A percentile compares a stretch with the other conserved stretches of the same genome.
These are phyloP conservation scores for Yarrowia hollandica DNA, from an alignment of 805 yeast species.

Conservation along the genomic window DNA sequence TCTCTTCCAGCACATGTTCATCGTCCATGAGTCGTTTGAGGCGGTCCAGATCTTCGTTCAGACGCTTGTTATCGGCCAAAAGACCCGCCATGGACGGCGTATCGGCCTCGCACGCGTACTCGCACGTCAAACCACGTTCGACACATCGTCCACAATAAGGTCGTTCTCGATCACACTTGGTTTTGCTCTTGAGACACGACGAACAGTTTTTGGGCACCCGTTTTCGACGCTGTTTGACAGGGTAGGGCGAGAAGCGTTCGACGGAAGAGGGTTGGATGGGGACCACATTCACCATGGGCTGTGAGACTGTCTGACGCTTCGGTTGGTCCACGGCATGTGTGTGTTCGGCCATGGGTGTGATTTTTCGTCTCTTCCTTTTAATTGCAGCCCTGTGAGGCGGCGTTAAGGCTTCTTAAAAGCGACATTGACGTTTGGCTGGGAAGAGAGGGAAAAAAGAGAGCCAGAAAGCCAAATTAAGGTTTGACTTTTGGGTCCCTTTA, in stretches of 20 bases:
- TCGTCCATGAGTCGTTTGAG: conserved; percentile 21
- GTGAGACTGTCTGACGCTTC: background rate
- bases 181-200: conserved; percentile 25
- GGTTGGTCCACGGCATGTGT: background rate
- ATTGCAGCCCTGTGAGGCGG: background rate
- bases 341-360: background rate
- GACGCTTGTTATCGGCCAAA: conserved; percentile 22
- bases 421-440: no score
- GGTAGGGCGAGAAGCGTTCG: conserved; percentile 13
- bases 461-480: no score
- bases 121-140: conserved; percentile 14
- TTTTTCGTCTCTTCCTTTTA: no score
- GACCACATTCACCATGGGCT: conserved; percentile 11
- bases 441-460: no score
- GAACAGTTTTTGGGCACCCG: conserved; percentile 27
- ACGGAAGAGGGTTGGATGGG: background rate
- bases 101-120: conserved; percentile 9
- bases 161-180: conserved; percentile 19
- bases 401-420: conserved; percentile 1
- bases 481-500: no score
- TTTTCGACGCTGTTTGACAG: conserved; percentile 10
- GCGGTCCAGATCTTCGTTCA: conserved; percentile 14
- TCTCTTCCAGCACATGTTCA: conserved; percentile 18
- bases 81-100: conserved; percentile 1
- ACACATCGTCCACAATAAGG: conserved; percentile 23